Base-by-base conservation (phyloP, 306 rosid species). In the Acmispon strigosus region DNA sequence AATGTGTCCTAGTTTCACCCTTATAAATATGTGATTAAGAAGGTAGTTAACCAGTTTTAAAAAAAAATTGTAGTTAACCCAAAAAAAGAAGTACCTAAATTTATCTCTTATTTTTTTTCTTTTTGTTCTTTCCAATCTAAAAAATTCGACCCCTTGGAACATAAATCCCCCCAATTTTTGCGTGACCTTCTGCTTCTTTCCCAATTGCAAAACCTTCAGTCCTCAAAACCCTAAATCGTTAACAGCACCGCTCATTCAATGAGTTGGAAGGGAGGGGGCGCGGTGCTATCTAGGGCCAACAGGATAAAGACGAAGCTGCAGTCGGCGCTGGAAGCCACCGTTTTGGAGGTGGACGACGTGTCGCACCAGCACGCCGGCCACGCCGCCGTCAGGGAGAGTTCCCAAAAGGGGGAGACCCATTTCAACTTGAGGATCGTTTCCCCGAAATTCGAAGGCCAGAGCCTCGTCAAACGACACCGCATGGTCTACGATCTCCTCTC, bases 331-430 rank as follows among this genome's bases (percentile, higher is more conserved):
- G 91, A 89, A 74, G 87, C 96, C 43, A 85, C 81, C 42, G 70
- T 72, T 3, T 18, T 90, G 76, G 98, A 90, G 27, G 76, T 90
- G 2, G 94, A 93, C 76, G 98, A 93, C 85, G 97, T 90, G 44
- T 90, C 98, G 44, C 44, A 85, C 63, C 96, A 90, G 83, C 98
- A 90, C 75, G 90, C 93, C 0, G 96, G 92, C 8, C 98, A 93
- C 63, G 85, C 92, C 34, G 98, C 92, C 55, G 70, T 90, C 55
- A 85, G 61, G 58, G 87, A 65, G 1, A 56, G 58, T 49, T 49
- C 84, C 34, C 85, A 66, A 4, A 63, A 75, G 24, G 92, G 88
- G 39, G 97, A 90, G 43, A 87, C 97, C 10, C 98, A 93, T 69
- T 93, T 90, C 87, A 90, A 93, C 49, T 72, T 93, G 10, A 90